These are phyloP conservation scores for Colletotrichum gloeosporioides DNA, from an alignment of 2,329 filamentous ascomycete species.

Conservation along the genomic window DNA sequence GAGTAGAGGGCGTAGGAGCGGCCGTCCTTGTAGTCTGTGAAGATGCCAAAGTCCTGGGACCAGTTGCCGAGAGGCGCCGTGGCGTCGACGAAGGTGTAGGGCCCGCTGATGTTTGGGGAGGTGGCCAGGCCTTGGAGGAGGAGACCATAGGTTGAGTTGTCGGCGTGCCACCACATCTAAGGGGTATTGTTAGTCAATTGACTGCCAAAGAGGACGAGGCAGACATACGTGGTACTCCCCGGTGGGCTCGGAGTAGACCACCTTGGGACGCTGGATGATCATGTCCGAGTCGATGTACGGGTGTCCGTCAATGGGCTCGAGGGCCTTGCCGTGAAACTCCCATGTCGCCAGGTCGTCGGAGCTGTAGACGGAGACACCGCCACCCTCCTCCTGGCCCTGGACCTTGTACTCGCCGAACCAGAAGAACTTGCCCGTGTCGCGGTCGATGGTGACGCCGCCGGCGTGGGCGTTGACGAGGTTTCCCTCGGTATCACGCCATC, in stretches of 20 bases:
- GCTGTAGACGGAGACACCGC: constrained; percentile 65
- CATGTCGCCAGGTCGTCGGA: constrained; percentile 66
- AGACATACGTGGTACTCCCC: constrained; percentile 59
- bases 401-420: constrained; percentile 69
- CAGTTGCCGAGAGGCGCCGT: constrained; percentile 64
- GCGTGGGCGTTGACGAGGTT: constrained; percentile 68
- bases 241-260: constrained; percentile 60
- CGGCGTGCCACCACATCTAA: constrained; percentile 68
- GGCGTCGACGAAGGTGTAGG: constrained; percentile 60
- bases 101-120: constrained; percentile 56
- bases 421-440: constrained; percentile 60
- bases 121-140: constrained; percentile 62
- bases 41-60: constrained; percentile 67
- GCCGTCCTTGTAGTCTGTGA: constrained; percentile 64
- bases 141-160: constrained; percentile 60
- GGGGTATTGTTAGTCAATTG: background rate
- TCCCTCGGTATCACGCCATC: constrained; percentile 66
- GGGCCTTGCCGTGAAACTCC: constrained; percentile 60
- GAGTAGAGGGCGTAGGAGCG: constrained; percentile 63
- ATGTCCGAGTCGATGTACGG: constrained; percentile 58
- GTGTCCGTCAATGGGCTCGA: constrained; percentile 61
- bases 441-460: constrained; percentile 58
- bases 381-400: constrained; percentile 62
- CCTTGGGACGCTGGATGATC: constrained; percentile 68
- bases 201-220: background rate